These are phyloP conservation scores for Ceratobasidium sp. DNA, from an alignment of 1,284 basidiomycete genomes.

Conservation along the genomic window DNA sequence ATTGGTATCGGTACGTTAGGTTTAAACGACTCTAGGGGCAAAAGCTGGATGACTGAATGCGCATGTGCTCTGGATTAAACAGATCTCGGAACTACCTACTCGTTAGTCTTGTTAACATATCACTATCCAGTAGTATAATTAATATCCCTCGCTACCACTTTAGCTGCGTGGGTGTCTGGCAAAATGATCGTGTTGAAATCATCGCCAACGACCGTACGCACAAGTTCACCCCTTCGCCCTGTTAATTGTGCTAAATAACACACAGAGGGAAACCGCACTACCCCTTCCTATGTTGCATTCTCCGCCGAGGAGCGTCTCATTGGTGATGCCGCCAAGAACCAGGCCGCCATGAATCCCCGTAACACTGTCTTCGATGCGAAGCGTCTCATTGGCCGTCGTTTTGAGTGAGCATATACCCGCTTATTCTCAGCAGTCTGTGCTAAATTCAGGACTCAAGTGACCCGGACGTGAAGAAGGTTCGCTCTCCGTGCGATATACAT, in stretches of 20 bases:
- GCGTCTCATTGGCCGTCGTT: conserved; percentile 90
- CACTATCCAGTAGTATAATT: conserved; percentile 19
- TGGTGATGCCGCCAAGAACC: conserved; percentile 99
- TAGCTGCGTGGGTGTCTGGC: conserved; percentile 96
- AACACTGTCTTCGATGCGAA: conserved; percentile 98
- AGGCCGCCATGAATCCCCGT: conserved; percentile 94
- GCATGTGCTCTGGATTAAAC: conserved; percentile 22
- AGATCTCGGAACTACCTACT: conserved; percentile 80
- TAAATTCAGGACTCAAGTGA: conserved; percentile 61
- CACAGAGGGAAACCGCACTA: conserved; percentile 97
- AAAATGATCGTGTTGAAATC: conserved; percentile 98
- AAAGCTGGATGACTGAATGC: conserved; percentile 39
- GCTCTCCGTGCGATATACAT: conserved; percentile 41
- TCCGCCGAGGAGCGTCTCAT: conserved; percentile 97
- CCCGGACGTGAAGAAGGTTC: conserved; percentile 86
- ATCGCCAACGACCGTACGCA: conserved; percentile 93
- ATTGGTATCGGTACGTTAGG: conserved; percentile 80
- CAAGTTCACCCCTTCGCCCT: conserved; percentile 45
- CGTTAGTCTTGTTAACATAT: conserved; percentile 62
- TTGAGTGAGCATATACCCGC: conserved; percentile 44
- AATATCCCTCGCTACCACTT: conserved; percentile 19
- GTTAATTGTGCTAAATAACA: conserved; percentile 36
- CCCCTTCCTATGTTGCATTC: conserved; percentile 99
- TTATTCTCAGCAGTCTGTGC: conserved; percentile 2
- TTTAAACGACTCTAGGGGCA: not conserved